Base-by-base conservation (phyloP, 225 moss, liverwort and hornwort species). In the Polytrichum formosum region DNA sequence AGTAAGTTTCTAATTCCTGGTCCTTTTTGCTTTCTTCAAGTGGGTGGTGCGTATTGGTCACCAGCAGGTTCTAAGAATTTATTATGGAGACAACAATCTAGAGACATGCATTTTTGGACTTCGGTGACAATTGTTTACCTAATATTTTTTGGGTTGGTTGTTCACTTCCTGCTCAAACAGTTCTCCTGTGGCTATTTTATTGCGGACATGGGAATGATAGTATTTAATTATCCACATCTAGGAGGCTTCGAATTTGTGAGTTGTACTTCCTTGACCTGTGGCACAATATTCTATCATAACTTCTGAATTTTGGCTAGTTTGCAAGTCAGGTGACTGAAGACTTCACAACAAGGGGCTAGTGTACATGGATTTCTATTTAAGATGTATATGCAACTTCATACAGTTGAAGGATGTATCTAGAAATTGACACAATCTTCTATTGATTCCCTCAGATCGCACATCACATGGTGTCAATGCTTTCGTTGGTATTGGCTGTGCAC, bases 171-270 rank as follows among this genome's bases (percentile, higher is more conserved):
- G 74, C 20, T 28, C 67, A 72, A 65, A 72, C 96, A 96, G 96
- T 90, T 97, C 71, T 94, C 96, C 53, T 89, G 90, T 67, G 96
- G 96, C 29, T 97, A 97, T 74, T 97, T 97, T 68, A 77, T 94
- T 10, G 90, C 91, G 55, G 96, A 97, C 78, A 67, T 94, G 76
- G 59, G 62, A 53, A 82, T 92, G 86, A 83, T 97, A 67, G 5
- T 90, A 56, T 76, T 83, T 76, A 75, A 70, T 29, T 94, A 89
- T 70, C 94, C 96, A 56, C 53, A 9, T 54, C 67, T 97, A 75
- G 96, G 93, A 75, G 93, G 93, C 69, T 85, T 70, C 65, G 94
- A 92, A 81, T 89, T 84, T 87, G 92, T 94, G 83, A 97, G 93
- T 70, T 21, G 21, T 69, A 54, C 65, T 73, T 73, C 71, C 79